Conservation (phyloP, 352 stramenopile species). For the Phytopythium chamaehyphon region DNA sequence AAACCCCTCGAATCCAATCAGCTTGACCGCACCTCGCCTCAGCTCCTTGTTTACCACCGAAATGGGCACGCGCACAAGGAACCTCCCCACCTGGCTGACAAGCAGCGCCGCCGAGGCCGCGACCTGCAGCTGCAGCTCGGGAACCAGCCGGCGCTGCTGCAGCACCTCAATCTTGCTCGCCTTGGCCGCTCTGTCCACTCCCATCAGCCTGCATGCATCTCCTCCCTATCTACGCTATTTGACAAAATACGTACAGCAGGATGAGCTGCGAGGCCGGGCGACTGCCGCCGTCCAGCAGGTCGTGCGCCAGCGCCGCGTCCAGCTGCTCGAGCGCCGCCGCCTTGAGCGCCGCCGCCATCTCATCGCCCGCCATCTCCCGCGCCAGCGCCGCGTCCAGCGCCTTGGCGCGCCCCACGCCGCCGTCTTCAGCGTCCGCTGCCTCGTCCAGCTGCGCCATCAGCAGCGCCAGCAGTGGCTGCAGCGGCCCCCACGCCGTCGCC, state of each 20-base stretch:
- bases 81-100: conserved; percentile 41
- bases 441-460: conserved; percentile 32
- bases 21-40: conserved; percentile 24
- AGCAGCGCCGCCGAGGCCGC: conserved; percentile 15
- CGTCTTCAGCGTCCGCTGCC: conserved; percentile 5
- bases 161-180: conserved; percentile 49
- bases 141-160: conserved; percentile 14
- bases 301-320: conserved; percentile 48
- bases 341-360: conserved; percentile 40
- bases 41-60: conserved; percentile 54
- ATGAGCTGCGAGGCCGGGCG: conserved; percentile 40
- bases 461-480: conserved; percentile 43
- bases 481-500: conserved; percentile 46
- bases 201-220: background rate
- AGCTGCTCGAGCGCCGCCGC: conserved; percentile 52
- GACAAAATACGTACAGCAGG: conserved; percentile 34
- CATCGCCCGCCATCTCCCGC: conserved; percentile 36
- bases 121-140: conserved; percentile 22
- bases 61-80: conserved; percentile 47
- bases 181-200: conserved; percentile 34
- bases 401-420: conserved; percentile 40
- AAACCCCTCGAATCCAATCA: background rate
- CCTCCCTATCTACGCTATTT: background rate
- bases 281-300: conserved; percentile 41
- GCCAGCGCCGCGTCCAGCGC: conserved; percentile 42